These are phyloP conservation scores for Paramecium primaurelia DNA, from an alignment of 73 alveolate genomes.

Conservation along the genomic window DNA sequence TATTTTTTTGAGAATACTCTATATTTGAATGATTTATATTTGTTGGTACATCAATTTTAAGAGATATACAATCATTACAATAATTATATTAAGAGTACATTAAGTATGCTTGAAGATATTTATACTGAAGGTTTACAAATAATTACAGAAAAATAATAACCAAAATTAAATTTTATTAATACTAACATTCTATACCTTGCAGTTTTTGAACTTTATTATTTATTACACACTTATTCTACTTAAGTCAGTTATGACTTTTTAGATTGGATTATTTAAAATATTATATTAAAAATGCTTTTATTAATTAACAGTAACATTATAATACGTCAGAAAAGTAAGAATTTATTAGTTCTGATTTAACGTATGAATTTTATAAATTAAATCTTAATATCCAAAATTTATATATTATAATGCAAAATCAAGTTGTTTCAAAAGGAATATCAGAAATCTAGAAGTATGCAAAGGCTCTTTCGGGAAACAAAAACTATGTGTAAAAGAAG, in stretches of 20 bases:
- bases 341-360: not conserved
- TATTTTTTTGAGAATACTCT: not conserved
- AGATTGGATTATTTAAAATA: not conserved
- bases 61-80: not conserved
- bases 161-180: not conserved
- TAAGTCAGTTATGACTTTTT: not conserved
- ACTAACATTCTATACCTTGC: not conserved
- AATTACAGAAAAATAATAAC: not conserved
- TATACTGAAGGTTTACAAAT: not conserved
- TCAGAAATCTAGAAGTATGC: not conserved
- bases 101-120: not conserved
- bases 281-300: not conserved
- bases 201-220: not conserved
- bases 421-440: not conserved
- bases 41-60: not conserved
- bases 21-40: not conserved
- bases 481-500: not conserved
- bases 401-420: not conserved
- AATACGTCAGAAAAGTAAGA: not conserved
- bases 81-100: not conserved
- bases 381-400: not conserved
- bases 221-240: not conserved
- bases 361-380: not conserved
- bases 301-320: not conserved
- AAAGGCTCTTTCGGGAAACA: conserved; percentile 6